phyloP scores from a whole-genome alignment of 2,329 filamentous ascomycete species.

The Botrytis squamosa region DNA sequence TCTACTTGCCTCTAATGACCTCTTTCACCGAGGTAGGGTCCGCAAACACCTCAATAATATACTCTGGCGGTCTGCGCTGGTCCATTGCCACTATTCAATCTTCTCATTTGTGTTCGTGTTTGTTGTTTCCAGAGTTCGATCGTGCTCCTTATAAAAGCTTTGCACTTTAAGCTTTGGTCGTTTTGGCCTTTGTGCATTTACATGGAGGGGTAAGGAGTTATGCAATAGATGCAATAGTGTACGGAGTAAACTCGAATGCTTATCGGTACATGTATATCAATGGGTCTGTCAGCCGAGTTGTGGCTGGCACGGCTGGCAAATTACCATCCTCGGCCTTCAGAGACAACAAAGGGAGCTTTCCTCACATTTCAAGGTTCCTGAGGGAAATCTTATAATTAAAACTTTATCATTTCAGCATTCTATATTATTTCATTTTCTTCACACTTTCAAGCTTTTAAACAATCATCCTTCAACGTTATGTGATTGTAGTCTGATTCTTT shows the following conservation, averaged over 20 bases:
- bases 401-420: constrained; percentile 8
- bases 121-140: constrained; percentile 12
- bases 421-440: constrained; percentile 5
- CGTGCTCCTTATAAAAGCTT: constrained; percentile 11
- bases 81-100: constrained; percentile 50
- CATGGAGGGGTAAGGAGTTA: constrained; percentile 23
- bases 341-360: constrained; percentile 20
- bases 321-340: constrained; percentile 11
- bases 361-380: not conserved
- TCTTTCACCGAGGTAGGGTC: constrained; percentile 88
- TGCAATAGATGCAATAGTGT: constrained; percentile 12
- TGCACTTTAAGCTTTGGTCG: not conserved
- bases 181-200: constrained; percentile 22
- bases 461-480: constrained; percentile 26
- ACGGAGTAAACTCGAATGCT: constrained; percentile 11
- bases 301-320: constrained; percentile 15
- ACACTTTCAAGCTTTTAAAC: not conserved
- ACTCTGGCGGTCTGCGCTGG: constrained; percentile 71
- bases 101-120: constrained; percentile 18
- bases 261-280: constrained; percentile 11
- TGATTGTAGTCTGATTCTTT: constrained; percentile 19
- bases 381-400: not conserved
- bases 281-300: constrained; percentile 14
- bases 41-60: constrained; percentile 89
- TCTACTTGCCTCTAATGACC: constrained; percentile 74